phyloP scores from a whole-genome alignment of 306 rosid species.

The Prunus fruticosa region DNA sequence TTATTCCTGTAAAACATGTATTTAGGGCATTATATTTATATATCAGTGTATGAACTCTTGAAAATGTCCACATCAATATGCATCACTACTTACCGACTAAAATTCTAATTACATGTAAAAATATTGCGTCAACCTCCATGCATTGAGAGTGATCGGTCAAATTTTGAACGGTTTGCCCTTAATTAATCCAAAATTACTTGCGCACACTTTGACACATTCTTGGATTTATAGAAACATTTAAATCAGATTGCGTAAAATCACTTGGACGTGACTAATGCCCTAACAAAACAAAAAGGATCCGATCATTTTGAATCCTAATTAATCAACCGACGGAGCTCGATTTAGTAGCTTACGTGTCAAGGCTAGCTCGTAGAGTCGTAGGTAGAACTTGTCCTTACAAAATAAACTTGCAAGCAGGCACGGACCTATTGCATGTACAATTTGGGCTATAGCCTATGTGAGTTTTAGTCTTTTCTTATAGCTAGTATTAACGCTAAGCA shows the following conservation, averaged over 20 bases:
- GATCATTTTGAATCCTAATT: background rate
- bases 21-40: background rate
- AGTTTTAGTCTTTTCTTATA: too few species aligned
- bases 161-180: constrained; percentile 3
- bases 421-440: too few species aligned
- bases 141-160: constrained; percentile 5
- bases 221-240: background rate
- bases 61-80: background rate
- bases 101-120: background rate
- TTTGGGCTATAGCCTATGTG: too few species aligned
- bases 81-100: background rate
- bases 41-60: background rate
- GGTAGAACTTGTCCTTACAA: background rate
- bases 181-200: background rate
- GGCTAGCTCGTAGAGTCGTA: background rate
- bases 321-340: background rate
- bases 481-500: too few species aligned
- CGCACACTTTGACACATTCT: background rate
- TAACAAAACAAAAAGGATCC: too few species aligned
- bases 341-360: background rate
- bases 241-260: background rate
- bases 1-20: background rate
- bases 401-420: too few species aligned
- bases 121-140: background rate
- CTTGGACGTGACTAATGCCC: too few species aligned